Base-by-base conservation (phyloP, 768 basidiomycete genomes). In the Termitomyces sp. region DNA sequence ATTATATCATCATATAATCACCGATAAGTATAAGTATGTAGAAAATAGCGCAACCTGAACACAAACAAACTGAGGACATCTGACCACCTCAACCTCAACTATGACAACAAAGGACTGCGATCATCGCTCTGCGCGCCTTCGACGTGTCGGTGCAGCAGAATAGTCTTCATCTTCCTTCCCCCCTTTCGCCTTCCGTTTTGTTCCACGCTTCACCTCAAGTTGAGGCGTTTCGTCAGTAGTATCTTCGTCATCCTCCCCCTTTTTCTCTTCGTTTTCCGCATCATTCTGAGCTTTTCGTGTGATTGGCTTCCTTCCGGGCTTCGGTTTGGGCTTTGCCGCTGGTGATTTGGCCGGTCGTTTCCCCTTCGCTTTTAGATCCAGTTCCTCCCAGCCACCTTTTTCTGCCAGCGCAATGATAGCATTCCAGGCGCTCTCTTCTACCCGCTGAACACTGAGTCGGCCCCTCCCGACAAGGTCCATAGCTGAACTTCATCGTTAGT, bases 361-460 rank as follows among this genome's bases (percentile, higher is more conserved):
- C 43, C 56, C 58, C 58, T 70, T 76, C 53, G 68, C 69, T 53
- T 71, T 75, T 3, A 81, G 62, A 53, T 78, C 68, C 53, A 79
- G 60, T 1, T 75, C 76, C 19, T 88, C 85, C 90, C 92, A 96
- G 0, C 93, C 94, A 1, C 94, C 94, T 29, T 73, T 78, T 53
- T 83, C 77, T 0, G 91, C 87, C 50, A 98, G 68, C 51, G 69
- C 59, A 17, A 74, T 65, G 10, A 95, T 78, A 1, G 81, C 79
- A 29, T 78, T 73, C 82, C 86, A 96, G 4, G 91, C 86, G 9
- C 69, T 74, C 57, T 81, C 74, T 23, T 79, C 74, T 0, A 94
- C 92, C 5, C 84, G 81, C 70, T 98, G 95, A 1, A 98, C 93
- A 66, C 92, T 95, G 42, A 97, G 77, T 53, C 95, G 76, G 4